Evolutionary conservation across 306 rosid genomes (phyloP), one percentile per base, ranked within the genome.

Genomic region (Gastrolobium bilobum): DNA sequence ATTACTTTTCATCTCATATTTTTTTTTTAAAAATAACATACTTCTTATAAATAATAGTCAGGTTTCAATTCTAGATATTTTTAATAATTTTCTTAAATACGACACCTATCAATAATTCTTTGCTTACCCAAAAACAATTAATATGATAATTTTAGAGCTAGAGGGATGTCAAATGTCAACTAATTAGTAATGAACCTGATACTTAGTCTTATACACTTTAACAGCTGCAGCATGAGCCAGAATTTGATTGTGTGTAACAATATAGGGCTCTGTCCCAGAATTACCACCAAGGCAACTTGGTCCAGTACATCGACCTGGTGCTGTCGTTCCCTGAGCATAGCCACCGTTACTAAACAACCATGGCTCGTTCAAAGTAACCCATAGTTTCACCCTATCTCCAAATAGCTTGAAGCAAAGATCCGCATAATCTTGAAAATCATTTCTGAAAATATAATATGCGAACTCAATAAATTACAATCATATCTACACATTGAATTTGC

Each of bases 351-450:
- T 83, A 3, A 59, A 42, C 33, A 58, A 73, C 20, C 31, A 48
- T 54, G 90, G 90, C 76, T 88, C 94, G n/a, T 88, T 90, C 2
- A 86, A 26, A 0, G 90, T 90, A n/a, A 86, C 79, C 90, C 94
- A 90, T 1, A 71, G 44, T 69, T 88, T 88, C 14, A 90, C 91
- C 4, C 85, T 57, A 0, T 88, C 79, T 7, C 94, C 94, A 44
- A 88, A 90, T 69, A 70, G 43, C 34, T 48, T 48, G 60, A 69
- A 69, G 43, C 75, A 69, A 4, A 69, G 30, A 34, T 70, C 50
- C 10, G 62, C 76, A 52, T 51, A 70, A 9, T 51, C 76, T 4
- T 37, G 50, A 43, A 70, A 70, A 70, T 70, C 76, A 3, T 70
- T 52, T 15, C 76, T 70, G 60, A 37, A 62, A 61, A 37, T 11